phyloP scores from a whole-genome alignment of 2,329 filamentous ascomycete genomes.

The Scopulariopsis brevicaulis region DNA sequence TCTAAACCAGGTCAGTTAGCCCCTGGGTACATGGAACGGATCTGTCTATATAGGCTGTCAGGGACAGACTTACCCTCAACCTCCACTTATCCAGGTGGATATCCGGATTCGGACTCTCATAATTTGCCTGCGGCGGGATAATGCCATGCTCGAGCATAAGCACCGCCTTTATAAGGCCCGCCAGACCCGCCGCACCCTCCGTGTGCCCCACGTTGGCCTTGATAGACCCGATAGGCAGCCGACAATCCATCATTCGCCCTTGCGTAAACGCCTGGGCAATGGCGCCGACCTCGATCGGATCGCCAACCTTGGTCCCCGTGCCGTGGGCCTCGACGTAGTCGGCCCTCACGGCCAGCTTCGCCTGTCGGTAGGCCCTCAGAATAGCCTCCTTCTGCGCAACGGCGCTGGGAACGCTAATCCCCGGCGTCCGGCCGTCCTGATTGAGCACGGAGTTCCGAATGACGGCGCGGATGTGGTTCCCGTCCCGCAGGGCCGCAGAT shows the following conservation, averaged over 20 bases:
- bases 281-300: constrained; percentile 14
- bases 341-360: constrained; percentile 4
- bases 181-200: constrained; percentile 13
- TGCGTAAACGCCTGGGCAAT: constrained; percentile 9
- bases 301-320: constrained; percentile 16
- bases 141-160: constrained; percentile 11
- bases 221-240: constrained; percentile 11
- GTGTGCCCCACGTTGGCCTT: constrained; percentile 16
- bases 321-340: constrained; percentile 18
- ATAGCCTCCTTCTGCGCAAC: constrained; percentile 20
- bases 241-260: background rate
- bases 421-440: constrained; percentile 25
- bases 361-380: constrained; percentile 14
- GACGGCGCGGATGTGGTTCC: constrained; percentile 23
- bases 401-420: constrained; percentile 24
- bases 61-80: background rate
- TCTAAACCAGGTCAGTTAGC: background rate
- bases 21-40: background rate
- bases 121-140: constrained; percentile 13
- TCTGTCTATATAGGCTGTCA: background rate
- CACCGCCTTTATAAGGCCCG: constrained; percentile 15
- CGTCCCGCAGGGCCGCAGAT: constrained; percentile 26
- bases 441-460: constrained; percentile 21
- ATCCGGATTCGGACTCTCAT: constrained; percentile 9
- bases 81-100: constrained; percentile 11